Conservation (phyloP, 345 rosid species). For the Brassica incana region DNA sequence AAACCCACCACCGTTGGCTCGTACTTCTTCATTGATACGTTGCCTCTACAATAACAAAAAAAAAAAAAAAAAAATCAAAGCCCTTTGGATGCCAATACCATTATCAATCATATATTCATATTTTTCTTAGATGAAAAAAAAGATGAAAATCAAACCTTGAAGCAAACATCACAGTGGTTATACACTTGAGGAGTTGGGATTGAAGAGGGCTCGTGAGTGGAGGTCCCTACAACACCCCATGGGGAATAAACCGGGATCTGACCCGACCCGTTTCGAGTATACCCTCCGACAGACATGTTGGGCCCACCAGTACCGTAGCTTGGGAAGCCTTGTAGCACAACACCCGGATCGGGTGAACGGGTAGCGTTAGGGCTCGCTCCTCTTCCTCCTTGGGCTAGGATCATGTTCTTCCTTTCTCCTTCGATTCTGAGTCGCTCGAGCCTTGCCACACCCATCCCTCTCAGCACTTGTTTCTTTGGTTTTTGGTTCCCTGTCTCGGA, state of each 20-base stretch:
- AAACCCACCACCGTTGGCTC: slow-evolving; percentile 42
- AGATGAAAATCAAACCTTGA: slow-evolving; percentile 49
- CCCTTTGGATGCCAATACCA: neutral
- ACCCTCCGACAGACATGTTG: slow-evolving; percentile 18
- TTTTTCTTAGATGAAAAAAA: neutral
- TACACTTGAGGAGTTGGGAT: slow-evolving; percentile 57
- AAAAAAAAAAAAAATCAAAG: slow-evolving; percentile 1
- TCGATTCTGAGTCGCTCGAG: slow-evolving; percentile 57
- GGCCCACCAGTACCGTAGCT: slow-evolving; percentile 29
- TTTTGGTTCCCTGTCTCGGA: slow-evolving; percentile 17
- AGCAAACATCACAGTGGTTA: slow-evolving; percentile 48
- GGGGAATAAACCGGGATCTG: slow-evolving; percentile 35
- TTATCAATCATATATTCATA: neutral
- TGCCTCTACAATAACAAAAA: slow-evolving; percentile 49
- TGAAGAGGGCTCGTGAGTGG: slow-evolving; percentile 77
- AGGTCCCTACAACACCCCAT: slow-evolving; percentile 43
- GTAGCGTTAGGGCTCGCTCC: slow-evolving; percentile 10
- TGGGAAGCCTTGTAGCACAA: slow-evolving; percentile 45
- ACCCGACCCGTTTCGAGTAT: slow-evolving; percentile 43
- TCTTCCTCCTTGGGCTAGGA: neutral
- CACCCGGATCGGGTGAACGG: slow-evolving; percentile 35
- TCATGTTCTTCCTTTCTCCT: slow-evolving; percentile 41
- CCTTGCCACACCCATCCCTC: slow-evolving; percentile 85
- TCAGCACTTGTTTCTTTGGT: slow-evolving; percentile 53
- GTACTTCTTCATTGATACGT: slow-evolving; percentile 41